Base-by-base conservation (phyloP, 2,329 filamentous ascomycete species). In the Penicillium brasilianum region DNA sequence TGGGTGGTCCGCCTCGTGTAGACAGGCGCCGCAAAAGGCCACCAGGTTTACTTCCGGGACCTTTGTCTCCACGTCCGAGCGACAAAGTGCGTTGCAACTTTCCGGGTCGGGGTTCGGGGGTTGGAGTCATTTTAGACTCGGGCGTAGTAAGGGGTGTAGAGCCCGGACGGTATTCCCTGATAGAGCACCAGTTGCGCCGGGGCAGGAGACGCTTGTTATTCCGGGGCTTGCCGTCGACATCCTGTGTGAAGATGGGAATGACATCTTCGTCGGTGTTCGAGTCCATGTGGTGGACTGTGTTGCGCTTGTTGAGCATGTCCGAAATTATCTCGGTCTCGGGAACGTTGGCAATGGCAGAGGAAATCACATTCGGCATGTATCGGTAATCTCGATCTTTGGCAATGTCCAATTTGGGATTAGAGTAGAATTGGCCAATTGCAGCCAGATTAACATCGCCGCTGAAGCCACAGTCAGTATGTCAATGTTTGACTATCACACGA, bases 361-460 rank as follows among this genome's bases (percentile, higher is more conserved):
- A 96, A 67, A 98, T 88, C 61, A 99, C 81, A 71, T 99, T 99
- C 4, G 93, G 91, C 90, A 99, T 99, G 74, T 99, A 99, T 63
- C 95, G 86, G 72, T 95, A 93, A 74, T 99, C 95, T 67, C 88
- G 88, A 78, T 98, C 92, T 76, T 97, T 98, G 3, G 91, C 82
- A 34, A 97, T 81, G 6, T 88, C 84, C 22, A 94, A 82, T 76
- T 92, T 95, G 14, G 92, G 89, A 73, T 96, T 96, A 10, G 92
- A 95, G 79, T 94, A 97, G 78, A 99, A 98, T 68, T 97, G 93
- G 2, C 95, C 95, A 41, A 97, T 86, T 9, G 93, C 95, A 13
- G 90, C 93, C 28, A 99, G 84, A 76, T 98, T 93, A 20, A 98
- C 95, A 72, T 98, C 95, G 37, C 96, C 95, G 71, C 93, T 90